Base-by-base conservation (phyloP, 176 grass and related monocot species). In the Carex parvula region DNA sequence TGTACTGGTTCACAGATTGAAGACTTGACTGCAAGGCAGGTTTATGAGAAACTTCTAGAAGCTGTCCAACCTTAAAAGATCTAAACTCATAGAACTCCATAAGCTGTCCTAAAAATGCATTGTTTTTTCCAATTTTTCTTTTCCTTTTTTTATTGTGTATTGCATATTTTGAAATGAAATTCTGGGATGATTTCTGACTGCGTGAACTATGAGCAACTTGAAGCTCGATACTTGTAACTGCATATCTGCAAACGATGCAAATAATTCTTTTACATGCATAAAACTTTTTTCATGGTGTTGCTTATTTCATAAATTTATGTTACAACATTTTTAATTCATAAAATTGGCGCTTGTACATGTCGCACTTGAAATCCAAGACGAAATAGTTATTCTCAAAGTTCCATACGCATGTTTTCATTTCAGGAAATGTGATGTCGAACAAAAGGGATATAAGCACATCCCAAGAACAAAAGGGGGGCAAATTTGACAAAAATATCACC, bases 1-100 rank as follows among this genome's bases (percentile, higher is more conserved):
- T 64, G n/a, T 83, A 21, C 6, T 50, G 33, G 37, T 85, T 71
- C 74, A 60, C 74, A 98, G 96, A 86, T 98, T 41, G 96, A 98
- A 67, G 96, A 98, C 65, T 89, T 98, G 56, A 85, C 89, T 1
- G 86, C 96, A 18, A 90, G 96, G 42, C 92, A 98, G 83, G 92
- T 98, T 52, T 98, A 93, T 64, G 96, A 93, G 86, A 98, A 93
- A 83, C 91, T 98, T 84, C 86, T 95, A 18, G 96, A 98, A 95
- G 92, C 96, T 83, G 96, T 92, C 74, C 91, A 92, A 3, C 95
- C 95, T 17, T 98, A 87, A 84, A 74, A 81, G 41, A 57, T 3
- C 9, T 16, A 3, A 53, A 26, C 8, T 26, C 10, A 13, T 50
- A 50, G 10, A 22, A 50, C 6, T 6, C 37, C 6, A 39, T 5